Base-by-base conservation (phyloP, 2,329 filamentous ascomycete genomes). In the Apiospora sp. region DNA sequence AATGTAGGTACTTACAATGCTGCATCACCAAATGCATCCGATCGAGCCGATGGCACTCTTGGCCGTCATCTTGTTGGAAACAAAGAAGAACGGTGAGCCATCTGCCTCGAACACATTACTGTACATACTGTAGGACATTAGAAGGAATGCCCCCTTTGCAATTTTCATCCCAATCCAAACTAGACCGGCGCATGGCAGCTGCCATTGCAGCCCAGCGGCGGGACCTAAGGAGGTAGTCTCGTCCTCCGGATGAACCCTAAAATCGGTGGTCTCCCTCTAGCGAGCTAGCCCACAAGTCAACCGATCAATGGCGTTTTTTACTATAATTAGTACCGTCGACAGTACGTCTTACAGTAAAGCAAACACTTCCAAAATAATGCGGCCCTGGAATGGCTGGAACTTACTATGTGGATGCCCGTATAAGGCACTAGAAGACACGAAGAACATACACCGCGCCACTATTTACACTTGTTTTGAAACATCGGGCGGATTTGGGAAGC, bases 381-480 rank as follows among this genome's bases (percentile, higher is more conserved):
- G 30, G 34, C 30, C 30, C n/a, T 41, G 37, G 37, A 41, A 41
- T 10, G 37, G 37, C 46, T 41, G 2, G 14, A 41, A 64, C 19
- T 64, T 41, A 64, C 34, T 41, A 64, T 34, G 58, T 64, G 58
- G 34, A 41, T 64, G 34, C 58, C 34, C 34, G 30, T n/a, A n/a
- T 41, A 4, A 41, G 19, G 34, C 58, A 41, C 58, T 64, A 64
- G 58, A 64, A 64, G 34, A 64, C 58, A 4, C 34, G 34, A 64
- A 64, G 58, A 64, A 64, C 54, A 22, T 19, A 5, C 19, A 34
- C 58, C 41, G 34, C 34, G 58, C 58, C 34, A 41, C 58, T 64
- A n/a, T 64, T 30, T 41, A 24, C 34, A 64, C 19, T 64, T 64
- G 58, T 37, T 22, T 41, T 64, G 58, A 64, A 64, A 64, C 58